Conservation (phyloP, 148 eudicot genomes). For the Persicaria tinctoria region DNA sequence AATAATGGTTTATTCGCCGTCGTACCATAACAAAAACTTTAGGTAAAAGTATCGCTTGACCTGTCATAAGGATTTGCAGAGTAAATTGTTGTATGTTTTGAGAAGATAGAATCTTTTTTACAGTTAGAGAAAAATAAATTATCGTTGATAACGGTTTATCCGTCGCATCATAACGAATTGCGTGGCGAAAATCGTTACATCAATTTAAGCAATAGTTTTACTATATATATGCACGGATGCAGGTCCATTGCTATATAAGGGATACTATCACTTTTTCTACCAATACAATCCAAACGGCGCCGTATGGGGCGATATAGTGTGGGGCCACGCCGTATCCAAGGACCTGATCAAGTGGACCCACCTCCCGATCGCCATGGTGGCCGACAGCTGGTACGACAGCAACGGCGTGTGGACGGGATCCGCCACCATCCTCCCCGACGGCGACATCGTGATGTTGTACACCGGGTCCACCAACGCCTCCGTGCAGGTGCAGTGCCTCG, state of each 20-base stretch:
- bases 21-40: no score
- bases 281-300: conserved; percentile 77
- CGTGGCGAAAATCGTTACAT: no score
- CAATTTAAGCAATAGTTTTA: no score
- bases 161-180: no score
- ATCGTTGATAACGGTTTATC: no score
- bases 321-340: conserved; percentile 77
- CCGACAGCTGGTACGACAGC: conserved; percentile 54
- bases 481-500: conserved; percentile 72
- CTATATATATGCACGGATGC: not conserved
- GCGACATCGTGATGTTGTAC: conserved; percentile 57
- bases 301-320: conserved; percentile 74
- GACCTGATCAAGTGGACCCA: conserved; percentile 66
- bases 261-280: conserved; percentile 87
- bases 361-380: conserved; percentile 61
- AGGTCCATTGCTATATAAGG: conserved; percentile 70
- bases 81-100: not conserved
- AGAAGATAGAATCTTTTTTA: not conserved
- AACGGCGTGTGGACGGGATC: conserved; percentile 90
- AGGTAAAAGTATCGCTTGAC: no score
- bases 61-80: no score
- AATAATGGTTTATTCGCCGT: no score
- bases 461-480: conserved; percentile 59
- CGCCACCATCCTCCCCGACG: conserved; percentile 67
- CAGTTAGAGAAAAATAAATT: no score